phyloP scores from a whole-genome alignment of 495 filamentous ascomycete species.

The Penicillium riverlandense region DNA sequence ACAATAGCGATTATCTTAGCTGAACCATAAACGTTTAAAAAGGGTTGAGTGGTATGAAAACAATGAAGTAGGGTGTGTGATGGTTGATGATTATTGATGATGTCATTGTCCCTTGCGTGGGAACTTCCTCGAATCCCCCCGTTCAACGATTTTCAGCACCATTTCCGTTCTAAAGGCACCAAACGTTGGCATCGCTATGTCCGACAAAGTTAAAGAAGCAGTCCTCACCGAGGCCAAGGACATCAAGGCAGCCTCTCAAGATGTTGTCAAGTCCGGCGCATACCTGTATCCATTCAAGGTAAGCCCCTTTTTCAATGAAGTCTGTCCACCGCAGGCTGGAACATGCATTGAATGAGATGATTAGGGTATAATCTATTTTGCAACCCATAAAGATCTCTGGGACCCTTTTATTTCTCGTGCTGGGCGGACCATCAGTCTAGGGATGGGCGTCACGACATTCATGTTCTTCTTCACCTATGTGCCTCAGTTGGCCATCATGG shows the following conservation, averaged over 20 bases:
- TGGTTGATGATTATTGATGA: too few relatives aligned
- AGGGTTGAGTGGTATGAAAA: too few relatives aligned
- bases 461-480: slow-evolving; percentile 91
- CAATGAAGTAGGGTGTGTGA: too few relatives aligned
- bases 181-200: slow-evolving; percentile 16
- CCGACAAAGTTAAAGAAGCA: slow-evolving; percentile 34
- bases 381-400: slow-evolving; percentile 38
- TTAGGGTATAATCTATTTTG: slow-evolving; percentile 74
- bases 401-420: slow-evolving; percentile 64
- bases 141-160: too few relatives aligned
- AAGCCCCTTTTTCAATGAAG: slow-evolving; percentile 3
- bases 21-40: too few relatives aligned
- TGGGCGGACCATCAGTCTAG: slow-evolving; percentile 61
- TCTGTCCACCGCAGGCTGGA: slow-evolving; percentile 5
- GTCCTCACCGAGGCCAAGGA: slow-evolving; percentile 32
- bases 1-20: too few relatives aligned
- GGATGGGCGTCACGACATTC: slow-evolving; percentile 58
- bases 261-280: slow-evolving; percentile 64
- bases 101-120: too few relatives aligned
- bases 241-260: slow-evolving; percentile 41
- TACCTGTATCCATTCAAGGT: slow-evolving; percentile 85
- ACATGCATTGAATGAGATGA: background rate
- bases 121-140: too few relatives aligned
- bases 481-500: slow-evolving; percentile 73
- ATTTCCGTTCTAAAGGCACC: too few relatives aligned